Evolutionary conservation across 73 alveolate genomes (phyloP).

Genomic region (Paramecium sonneborni): DNA sequence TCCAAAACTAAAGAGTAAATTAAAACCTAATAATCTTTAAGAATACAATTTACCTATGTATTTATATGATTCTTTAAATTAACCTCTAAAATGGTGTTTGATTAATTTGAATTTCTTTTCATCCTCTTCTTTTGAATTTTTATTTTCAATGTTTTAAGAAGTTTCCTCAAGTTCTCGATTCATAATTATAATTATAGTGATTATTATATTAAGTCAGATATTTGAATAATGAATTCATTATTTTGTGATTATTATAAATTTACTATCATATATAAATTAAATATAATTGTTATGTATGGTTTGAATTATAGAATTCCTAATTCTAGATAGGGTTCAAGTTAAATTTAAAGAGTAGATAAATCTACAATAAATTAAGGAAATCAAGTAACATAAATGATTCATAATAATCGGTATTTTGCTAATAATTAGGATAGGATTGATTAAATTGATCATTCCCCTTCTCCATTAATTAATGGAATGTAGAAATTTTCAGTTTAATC

Average conservation of each 20-base stretch:
- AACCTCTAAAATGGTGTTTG: neutral
- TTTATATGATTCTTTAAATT: constrained; percentile 14
- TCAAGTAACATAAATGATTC: neutral
- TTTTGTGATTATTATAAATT: neutral
- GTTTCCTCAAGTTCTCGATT: neutral
- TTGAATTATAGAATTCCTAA: constrained; percentile 12
- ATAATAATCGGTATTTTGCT: neutral
- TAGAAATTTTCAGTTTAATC: neutral
- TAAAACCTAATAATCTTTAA: neutral
- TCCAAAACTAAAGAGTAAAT: constrained; percentile 32
- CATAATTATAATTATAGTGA: neutral
- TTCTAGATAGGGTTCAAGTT: neutral
- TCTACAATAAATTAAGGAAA: neutral
- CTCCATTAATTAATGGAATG: neutral
- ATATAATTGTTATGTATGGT: neutral
- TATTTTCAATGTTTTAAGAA: neutral
- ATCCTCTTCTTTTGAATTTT: neutral
- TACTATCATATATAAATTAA: neutral
- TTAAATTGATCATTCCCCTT: constrained; percentile 22
- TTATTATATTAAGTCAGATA: neutral
- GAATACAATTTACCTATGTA: neutral
- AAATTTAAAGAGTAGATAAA: neutral
- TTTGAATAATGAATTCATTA: neutral
- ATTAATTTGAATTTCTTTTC: neutral
- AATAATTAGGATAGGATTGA: neutral